Evolutionary conservation across 2,329 filamentous ascomycete genomes (phyloP), one percentile per base, ranked within the genome.

Genomic region (Penicillium frequentans): DNA sequence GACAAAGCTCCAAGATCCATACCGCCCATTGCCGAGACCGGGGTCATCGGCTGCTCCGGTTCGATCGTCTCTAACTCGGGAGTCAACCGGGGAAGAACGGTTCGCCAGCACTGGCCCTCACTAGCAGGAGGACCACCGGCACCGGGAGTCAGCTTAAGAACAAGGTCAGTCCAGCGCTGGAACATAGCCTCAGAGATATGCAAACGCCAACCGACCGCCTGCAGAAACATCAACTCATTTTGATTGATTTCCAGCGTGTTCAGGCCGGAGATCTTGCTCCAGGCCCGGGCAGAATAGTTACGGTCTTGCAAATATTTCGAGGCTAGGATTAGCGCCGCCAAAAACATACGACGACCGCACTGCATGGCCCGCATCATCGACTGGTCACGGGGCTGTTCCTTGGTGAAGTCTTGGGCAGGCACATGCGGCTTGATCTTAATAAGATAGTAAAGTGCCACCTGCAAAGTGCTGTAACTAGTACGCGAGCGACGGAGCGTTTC

Each of bases 261-360:
- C 56, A 99, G 82, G n/a, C 95, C 95, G 19, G 95, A 98, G 67
- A 99, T 99, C 81, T 96, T 98, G 76, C 93, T 98, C 95, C 95
- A 99, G 43, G 95, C 95, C 55, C 93, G 88, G 49, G 95, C 92
- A 14, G 95, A 98, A 77, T 96, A 99, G 78, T 98, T 99, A 66
- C 93, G 89, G 73, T 99, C 95, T 76, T 99, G 95, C 47, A 99
- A 81, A 73, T 98, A 99, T 80, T 99, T 99, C 35, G 95, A 98
- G 2, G 95, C 95, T 55, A 99, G 82, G 64, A 99, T 98, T 59
- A 99, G 82, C 48, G 93, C 93, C 11, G 95, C 88, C 53, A 99
- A 84, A 73, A 99, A 98, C 93, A 98, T 98, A 69, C 95, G 91
- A 60, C 95, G 90, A 54, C 95, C 95, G 75, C 95, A 98, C 76